Evolutionary conservation across 2,329 filamentous ascomycete genomes (phyloP), one percentile per base, ranked within the genome.

Genomic region (Mycogone perniciosa): DNA sequence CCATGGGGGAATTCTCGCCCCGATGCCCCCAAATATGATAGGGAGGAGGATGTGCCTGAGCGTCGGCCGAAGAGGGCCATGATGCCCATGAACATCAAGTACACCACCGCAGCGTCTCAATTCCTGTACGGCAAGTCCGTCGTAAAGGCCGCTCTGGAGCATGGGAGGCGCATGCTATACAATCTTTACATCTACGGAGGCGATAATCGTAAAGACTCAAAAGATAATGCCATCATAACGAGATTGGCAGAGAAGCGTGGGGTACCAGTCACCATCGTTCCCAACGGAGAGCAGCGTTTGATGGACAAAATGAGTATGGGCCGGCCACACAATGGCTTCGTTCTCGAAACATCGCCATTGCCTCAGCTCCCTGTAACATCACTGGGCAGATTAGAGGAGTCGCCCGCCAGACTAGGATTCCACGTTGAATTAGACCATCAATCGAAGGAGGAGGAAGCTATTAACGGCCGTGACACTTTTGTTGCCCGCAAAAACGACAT

Each of bases 101-200:
- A 92, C 63, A 89, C 88, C 0, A 95, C 89, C 1, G 86, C 92
- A 0, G 88, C 89, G 5, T 96, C 91, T 0, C 86, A 96, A 55
- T 97, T 96, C 60, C 74, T 99, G 2, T 97, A 95, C 64, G 93
- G 93, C 5, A 81, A 80, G 41, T 88, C 86, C 2, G 83, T 88
- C 2, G 89, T 97, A 26, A 77, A 86, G 55, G 87, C 91, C 20
- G 91, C 90, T 0, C 72, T 99, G 20, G 82, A 77, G 57, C 65
- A 70, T 43, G 74, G 74, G 8, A 77, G 82, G 33, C 83, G 93
- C 51, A 83, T 88, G 61, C 70, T 95, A 3, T 95, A 96, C 72
- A 87, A 84, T 49, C 77, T 99, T 4, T 96, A 97, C 65, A 73
- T 96, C 8, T 85, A 86, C 62, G 75, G 73, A 44, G 77, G 79